Base-by-base conservation (phyloP, 441 rosid species). In the Pelargonium australe region DNA sequence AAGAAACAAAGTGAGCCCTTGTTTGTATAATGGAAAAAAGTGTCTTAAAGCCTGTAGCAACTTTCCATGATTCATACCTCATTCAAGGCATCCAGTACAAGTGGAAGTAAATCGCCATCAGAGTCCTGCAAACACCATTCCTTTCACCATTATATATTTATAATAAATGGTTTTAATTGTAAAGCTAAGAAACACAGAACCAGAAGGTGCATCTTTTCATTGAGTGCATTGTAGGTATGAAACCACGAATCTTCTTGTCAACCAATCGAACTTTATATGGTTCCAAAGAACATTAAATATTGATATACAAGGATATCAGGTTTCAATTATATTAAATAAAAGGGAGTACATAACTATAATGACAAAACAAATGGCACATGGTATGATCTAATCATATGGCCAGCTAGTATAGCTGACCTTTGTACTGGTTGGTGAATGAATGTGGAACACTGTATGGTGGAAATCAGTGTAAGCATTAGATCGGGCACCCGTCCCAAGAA, bases 401-500 rank as follows among this genome's bases (percentile, higher is more conserved):
- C 37, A 31, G 3, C 37, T 31, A 31, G 31, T 16, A 64, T 8
- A 55, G 69, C 84, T 73, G 78, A 91, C 97, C 99, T 90, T 92
- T 72, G 93, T 75, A 79, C 79, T 78, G 60, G 94, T 86, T 53
- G 99, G 98, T 70, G 99, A 92, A 85, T 95, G 98, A 71, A 95
- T 90, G 85, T 95, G 99, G 82, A 95, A 95, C 67, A 95, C 99
- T 63, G 99, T 95, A 76, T 95, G 99, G 81, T 92, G 98, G 82
- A 95, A 95, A 86, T 95, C 99, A 47, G 99, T 95, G 87, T 95
- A 95, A 65, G 99, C 98, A 83, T 95, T 95, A 68, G 99, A 95
- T 65, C 97, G 90, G 41, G 98, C 97, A 45, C 99, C 98, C 67
- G 99, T 92, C 53, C 97, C 97, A 64, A 95, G 97, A 83, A 95